These are phyloP conservation scores for Wickerhamiella vanderwaltii DNA, from an alignment of 805 yeast genomes.

Conservation along the genomic window DNA sequence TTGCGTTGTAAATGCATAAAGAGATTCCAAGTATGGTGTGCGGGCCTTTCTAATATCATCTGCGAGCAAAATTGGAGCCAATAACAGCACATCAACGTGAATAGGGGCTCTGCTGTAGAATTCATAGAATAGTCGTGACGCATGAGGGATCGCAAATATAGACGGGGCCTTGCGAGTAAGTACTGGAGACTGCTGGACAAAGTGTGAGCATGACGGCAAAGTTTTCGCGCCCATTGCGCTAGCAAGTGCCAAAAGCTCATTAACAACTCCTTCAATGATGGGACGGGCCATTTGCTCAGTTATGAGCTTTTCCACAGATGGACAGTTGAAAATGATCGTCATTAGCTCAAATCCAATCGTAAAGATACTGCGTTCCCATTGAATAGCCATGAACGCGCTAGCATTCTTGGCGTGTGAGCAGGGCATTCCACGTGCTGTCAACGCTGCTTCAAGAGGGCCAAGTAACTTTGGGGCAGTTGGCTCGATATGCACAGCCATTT, in stretches of 20 bases:
- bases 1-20: constrained; percentile 46
- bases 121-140: constrained; percentile 55
- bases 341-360: constrained; percentile 59
- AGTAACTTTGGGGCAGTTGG: constrained; percentile 13
- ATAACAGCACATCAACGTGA: constrained; percentile 59
- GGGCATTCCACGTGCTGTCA: constrained; percentile 14
- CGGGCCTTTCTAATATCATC: constrained; percentile 59
- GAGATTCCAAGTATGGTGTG: constrained; percentile 82
- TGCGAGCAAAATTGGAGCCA: constrained; percentile 82
- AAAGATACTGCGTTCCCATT: constrained; percentile 79
- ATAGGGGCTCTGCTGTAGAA: constrained; percentile 46
- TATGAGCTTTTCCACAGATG: constrained; percentile 45
- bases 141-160: constrained; percentile 28
- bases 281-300: constrained; percentile 76
- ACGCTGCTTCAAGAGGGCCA: constrained; percentile 16
- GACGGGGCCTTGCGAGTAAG: constrained; percentile 24
- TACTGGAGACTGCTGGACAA: constrained; percentile 14
- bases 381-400: constrained; percentile 41
- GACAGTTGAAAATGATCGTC: constrained; percentile 58
- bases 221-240: constrained; percentile 53
- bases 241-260: constrained; percentile 55
- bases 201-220: constrained; percentile 32
- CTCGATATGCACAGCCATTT: constrained; percentile 16
- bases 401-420: constrained; percentile 31
- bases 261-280: constrained; percentile 62